Evolutionary conservation across 192 early-diverging fungal species (phyloP), one percentile per base, ranked within the genome.

Genomic region (Entomortierella chlamydospora): DNA sequence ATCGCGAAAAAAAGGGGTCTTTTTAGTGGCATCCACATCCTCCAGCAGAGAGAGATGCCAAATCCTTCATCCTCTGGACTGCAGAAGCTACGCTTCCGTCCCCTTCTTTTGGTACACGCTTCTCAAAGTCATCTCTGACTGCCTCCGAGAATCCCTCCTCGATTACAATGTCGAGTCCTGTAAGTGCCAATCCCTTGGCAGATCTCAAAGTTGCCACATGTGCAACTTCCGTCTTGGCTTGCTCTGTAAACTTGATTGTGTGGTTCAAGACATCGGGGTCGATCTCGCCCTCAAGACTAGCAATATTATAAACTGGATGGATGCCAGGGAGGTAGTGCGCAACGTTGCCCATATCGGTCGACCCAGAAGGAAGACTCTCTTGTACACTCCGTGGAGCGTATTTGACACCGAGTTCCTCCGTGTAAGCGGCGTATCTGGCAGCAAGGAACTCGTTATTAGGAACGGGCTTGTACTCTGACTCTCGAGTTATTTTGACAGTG

Each of bases 191-290:
- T 23, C 83, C 70, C 61, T 88, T 85, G n/a, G 88, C 84, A 7
- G 86, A 87, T 33, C 74, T 70, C 34, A 93, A 37, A 2, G 88
- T 88, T 29, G 83, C 77, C 26, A 73, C 51, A 51, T 93, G 91
- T 18, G 94, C 94, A 2, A 58, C 59, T 8, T 74, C 67, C 0
- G 90, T 88, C 68, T 85, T 81, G 0, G 91, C 90, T 4, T 76
- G 86, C 42, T 83, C 70, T 6, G 87, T 80, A 56, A 95, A 95
- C 57, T 85, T 86, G 17, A 76, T 67, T 0, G 93, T 90, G 55
- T 95, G 93, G 54, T 89, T 90, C 0, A 83, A 77, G 49, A 85
- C 81, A 13, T 86, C 83, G 0, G 84, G 85, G 33, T 87, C 83
- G 42, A 89, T 86, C 15, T 83, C 80, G 26, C 83, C 69, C 0